Conservation (phyloP, 306 rosid genomes). For the Senna tora region DNA sequence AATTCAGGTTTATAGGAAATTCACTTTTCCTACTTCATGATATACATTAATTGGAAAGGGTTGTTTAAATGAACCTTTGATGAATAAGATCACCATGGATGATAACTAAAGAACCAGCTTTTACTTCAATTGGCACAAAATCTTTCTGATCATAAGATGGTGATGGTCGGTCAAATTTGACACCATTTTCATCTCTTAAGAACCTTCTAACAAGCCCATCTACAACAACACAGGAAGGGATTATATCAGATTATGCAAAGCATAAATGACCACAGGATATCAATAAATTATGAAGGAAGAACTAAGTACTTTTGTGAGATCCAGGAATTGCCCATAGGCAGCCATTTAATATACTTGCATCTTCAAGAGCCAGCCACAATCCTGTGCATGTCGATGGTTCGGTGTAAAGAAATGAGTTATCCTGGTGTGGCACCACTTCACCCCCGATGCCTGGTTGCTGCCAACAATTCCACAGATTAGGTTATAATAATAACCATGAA, state of each 20-base stretch:
- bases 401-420: constrained; percentile 87
- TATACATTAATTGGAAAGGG: constrained; percentile 28
- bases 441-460: constrained; percentile 99
- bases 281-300: constrained; percentile 23
- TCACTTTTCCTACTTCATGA: constrained; percentile 5
- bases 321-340: constrained; percentile 98
- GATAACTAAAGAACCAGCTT: constrained; percentile 86
- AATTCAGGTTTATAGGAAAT: constrained; percentile 15
- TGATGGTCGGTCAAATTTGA: constrained; percentile 77
- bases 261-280: background rate
- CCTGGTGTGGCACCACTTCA: constrained; percentile 99
- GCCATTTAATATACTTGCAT: constrained; percentile 75
- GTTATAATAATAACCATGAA: constrained; percentile 14
- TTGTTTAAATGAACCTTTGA: constrained; percentile 70
- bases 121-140: constrained; percentile 89
- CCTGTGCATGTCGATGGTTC: constrained; percentile 95
- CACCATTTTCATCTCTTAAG: constrained; percentile 74
- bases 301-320: constrained; percentile 76
- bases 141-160: constrained; percentile 72
- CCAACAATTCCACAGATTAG: constrained; percentile 31
- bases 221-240: constrained; percentile 35
- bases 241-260: constrained; percentile 28
- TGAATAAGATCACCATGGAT: constrained; percentile 97
- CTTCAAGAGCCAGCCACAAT: constrained; percentile 95
- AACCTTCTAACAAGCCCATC: constrained; percentile 95